Conservation (phyloP, 305 asterid genomes). For the Solanum aculeatissimum region DNA sequence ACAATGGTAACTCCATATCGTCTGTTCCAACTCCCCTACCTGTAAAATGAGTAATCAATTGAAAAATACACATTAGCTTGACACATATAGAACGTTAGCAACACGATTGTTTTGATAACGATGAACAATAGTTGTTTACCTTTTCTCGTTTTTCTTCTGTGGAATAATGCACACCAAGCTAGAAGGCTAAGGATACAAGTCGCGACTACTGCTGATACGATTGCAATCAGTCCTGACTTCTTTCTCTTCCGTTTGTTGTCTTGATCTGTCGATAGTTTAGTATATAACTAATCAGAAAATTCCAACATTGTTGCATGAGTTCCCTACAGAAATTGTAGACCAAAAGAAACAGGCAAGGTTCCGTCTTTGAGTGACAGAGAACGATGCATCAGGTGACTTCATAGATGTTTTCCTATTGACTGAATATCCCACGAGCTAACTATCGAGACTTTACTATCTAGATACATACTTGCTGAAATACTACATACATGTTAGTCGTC, state of each 20-base stretch:
- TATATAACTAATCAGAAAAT: neutral
- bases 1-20: slow-evolving; percentile 4
- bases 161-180: neutral
- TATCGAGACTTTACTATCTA: neutral
- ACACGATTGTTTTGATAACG: neutral
- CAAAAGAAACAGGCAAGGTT: neutral
- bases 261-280: neutral
- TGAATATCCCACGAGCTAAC: neutral
- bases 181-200: neutral
- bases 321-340: neutral
- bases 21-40: neutral
- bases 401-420: neutral
- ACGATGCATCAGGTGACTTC: neutral
- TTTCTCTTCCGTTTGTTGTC: neutral
- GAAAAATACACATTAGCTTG: neutral
- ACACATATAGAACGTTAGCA: neutral
- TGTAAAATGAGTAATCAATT: neutral
- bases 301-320: neutral
- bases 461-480: neutral
- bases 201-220: neutral
- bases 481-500: neutral
- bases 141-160: neutral
- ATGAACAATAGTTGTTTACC: neutral
- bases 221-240: neutral
- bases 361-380: neutral